Evolutionary conservation across 2,329 filamentous ascomycete species (phyloP), one percentile per base, ranked within the genome.

Genomic region (Rhynchosporium agropyri): DNA sequence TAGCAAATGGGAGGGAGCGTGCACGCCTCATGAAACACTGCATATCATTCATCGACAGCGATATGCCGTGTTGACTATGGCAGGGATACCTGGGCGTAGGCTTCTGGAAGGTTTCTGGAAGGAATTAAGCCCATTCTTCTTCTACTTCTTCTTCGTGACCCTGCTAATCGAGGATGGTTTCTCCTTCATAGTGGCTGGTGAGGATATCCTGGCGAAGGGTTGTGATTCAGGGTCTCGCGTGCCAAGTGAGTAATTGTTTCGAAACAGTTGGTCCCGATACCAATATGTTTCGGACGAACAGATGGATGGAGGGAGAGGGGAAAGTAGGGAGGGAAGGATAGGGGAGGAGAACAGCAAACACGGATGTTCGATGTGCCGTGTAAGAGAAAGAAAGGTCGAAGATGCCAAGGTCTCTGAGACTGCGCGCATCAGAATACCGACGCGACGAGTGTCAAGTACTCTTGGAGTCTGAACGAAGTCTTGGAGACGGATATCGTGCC

Each of bases 81-180:
- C 4, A 12, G 12, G 4, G 12, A 38, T 31, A n/a, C 50, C 36
- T 15, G 50, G 50, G 31, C 50, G 31, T 53, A n/a, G 50, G 33
- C 50, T 40, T 38, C 33, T 53, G 29, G 33, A 53, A 53, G 50
- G 31, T 53, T 53, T 38, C 50, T 38, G 50, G 31, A 53, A 53
- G 33, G 33, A 15, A n/a, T n/a, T 5, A n/a, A 43, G 12, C 3
- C 20, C 20, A 20, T 20, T 20, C 20, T 20, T 20, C 20, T 20
- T 20, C 20, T 20, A 20, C 20, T 20, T 20, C 1, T 20, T 20
- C 20, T 20, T 20, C 20, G 20, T 20, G 20, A 20, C 20, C 20
- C 20, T 20, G 20, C 20, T 20, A 20, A 43, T 12, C 13, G 50
- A 53, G 50, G 31, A 33, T 13, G 9, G 50, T 20, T 20, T 20